Conservation (phyloP, 192 early-diverging fungal genomes). For the Cladochytrium replicatum region DNA sequence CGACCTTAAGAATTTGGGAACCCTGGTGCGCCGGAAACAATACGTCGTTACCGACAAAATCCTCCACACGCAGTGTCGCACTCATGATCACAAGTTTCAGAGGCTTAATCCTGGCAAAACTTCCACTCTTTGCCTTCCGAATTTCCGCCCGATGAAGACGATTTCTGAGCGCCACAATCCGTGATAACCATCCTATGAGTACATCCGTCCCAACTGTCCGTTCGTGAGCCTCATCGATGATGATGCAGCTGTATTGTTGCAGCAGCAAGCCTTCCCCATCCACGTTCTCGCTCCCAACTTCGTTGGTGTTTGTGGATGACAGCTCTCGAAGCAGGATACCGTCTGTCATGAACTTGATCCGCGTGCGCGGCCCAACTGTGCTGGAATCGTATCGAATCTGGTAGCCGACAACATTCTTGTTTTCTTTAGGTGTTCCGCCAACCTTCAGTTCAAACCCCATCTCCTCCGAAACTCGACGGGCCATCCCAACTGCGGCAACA, state of each 20-base stretch:
- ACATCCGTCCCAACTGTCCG: conserved; percentile 96
- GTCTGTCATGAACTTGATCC: conserved; percentile 99
- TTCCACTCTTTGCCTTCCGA: conserved; percentile 25
- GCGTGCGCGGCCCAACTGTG: conserved; percentile 58
- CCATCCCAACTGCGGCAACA: conserved; percentile 95
- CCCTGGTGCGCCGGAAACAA: conserved; percentile 51
- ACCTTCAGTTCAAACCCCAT: conserved; percentile 64
- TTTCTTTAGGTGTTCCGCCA: no score
- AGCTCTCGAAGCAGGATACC: conserved; percentile 96
- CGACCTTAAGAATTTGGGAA: no score
- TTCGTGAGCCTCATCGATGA: conserved; percentile 99
- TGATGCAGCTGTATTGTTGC: conserved; percentile 88
- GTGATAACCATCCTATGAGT: conserved; percentile 88
- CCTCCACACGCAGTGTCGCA: conserved; percentile 93
- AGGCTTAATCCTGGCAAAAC: conserved; percentile 46
- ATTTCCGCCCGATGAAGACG: conserved; percentile 41
- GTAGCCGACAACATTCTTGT: conserved; percentile 51
- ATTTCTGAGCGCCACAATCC: conserved; percentile 74
- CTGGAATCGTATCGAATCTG: conserved; percentile 87
- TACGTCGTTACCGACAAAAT: conserved; percentile 77
- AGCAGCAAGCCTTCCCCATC: conserved; percentile 48
- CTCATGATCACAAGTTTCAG: conserved; percentile 97
- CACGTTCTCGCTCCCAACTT: conserved; percentile 4
- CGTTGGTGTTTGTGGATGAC: conserved; percentile 5
- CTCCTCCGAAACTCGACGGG: conserved; percentile 87